Evolutionary conservation across 306 rosid species (phyloP).

Genomic region (Glycine latifolia): DNA sequence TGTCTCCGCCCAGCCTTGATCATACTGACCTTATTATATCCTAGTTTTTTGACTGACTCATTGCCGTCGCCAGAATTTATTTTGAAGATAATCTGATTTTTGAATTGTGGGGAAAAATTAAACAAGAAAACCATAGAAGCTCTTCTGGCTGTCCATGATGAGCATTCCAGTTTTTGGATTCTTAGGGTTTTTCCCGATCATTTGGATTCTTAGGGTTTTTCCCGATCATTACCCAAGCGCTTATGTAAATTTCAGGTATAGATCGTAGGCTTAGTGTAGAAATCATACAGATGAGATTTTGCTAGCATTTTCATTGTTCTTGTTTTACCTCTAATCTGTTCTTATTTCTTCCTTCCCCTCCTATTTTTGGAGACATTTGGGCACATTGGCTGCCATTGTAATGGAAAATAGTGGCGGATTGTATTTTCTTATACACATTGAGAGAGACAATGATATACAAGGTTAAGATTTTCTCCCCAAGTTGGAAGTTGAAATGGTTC

Average conservation of each 20-base stretch:
- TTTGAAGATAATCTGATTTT: constrained; percentile 45
- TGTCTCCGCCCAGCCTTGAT: constrained; percentile 71
- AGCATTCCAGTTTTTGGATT: constrained; percentile 47
- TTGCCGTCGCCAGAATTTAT: constrained; percentile 43
- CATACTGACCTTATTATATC: constrained; percentile 44
- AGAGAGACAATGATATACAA: constrained; percentile 42
- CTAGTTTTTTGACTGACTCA: constrained; percentile 41
- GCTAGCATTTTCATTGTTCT: constrained; percentile 55
- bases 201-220: constrained; percentile 60
- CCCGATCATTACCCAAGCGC: constrained; percentile 90
- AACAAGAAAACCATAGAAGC: constrained; percentile 53
- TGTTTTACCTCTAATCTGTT: constrained; percentile 13
- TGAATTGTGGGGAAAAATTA: constrained; percentile 36
- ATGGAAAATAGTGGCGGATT: constrained; percentile 37
- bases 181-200: constrained; percentile 73
- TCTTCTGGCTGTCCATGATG: constrained; percentile 47
- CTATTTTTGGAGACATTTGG: constrained; percentile 24
- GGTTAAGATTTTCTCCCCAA: constrained; percentile 36
- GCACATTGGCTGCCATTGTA: constrained; percentile 51
- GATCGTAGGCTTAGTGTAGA: constrained; percentile 62
- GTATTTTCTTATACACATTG: constrained; percentile 54
- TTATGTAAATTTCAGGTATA: constrained; percentile 74
- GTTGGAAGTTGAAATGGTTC: constrained; percentile 44
- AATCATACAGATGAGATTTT: constrained; percentile 54
- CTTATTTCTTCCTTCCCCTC: constrained; percentile 29